Evolutionary conservation across 441 rosid genomes (phyloP).

Genomic region (Jatropha multifida): DNA sequence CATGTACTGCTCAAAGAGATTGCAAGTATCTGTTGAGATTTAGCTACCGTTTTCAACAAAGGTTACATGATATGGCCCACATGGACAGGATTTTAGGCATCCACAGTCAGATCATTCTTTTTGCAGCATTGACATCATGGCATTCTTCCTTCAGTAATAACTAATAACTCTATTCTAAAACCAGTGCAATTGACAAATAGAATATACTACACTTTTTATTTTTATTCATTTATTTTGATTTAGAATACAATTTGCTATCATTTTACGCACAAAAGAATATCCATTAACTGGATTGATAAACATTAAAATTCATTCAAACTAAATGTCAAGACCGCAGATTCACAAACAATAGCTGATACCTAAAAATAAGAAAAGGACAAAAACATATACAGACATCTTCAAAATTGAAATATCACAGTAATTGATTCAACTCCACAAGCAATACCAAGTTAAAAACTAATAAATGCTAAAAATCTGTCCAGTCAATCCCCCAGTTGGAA

Average conservation of each 20-base stretch:
- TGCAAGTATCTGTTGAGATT: not conserved
- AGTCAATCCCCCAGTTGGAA: not conserved
- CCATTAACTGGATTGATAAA: not conserved
- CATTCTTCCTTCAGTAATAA: not conserved
- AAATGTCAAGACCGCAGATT: not conserved
- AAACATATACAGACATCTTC: not conserved
- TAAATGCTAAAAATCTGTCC: not conserved
- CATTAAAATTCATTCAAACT: not conserved
- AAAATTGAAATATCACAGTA: not conserved
- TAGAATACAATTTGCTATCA: not conserved
- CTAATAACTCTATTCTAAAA: not conserved
- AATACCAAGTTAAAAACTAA: not conserved
- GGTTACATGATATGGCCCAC: not conserved
- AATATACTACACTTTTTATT: too few relatives aligned
- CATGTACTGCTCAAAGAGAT: not conserved
- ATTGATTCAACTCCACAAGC: not conserved
- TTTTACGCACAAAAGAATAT: not conserved
- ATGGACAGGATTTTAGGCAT: not conserved
- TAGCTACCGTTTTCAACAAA: not conserved
- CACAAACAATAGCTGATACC: not conserved
- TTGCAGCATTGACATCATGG: not conserved
- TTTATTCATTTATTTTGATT: too few relatives aligned
- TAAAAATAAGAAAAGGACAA: not conserved
- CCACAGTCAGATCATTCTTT: not conserved
- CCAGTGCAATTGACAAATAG: not conserved